Evolutionary conservation across 1,139 yeast genomes (phyloP).

Genomic region (Scheffersomyces insectosa): DNA sequence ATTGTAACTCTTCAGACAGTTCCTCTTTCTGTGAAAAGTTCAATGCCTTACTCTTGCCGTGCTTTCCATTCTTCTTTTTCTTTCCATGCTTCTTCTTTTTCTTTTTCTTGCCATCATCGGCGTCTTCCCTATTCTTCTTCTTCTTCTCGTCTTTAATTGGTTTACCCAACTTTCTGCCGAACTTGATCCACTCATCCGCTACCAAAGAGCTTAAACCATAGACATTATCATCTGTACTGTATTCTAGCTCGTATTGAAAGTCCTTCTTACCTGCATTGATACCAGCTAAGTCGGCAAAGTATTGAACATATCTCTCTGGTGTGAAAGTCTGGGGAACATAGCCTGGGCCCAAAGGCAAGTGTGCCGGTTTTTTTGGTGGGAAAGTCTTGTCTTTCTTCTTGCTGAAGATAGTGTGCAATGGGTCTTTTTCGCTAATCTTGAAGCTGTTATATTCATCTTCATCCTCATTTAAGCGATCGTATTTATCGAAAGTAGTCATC

Average conservation of each 20-base stretch:
- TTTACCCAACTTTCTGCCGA: constrained; percentile 55
- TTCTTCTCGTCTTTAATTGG: constrained; percentile 25
- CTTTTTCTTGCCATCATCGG: constrained; percentile 5
- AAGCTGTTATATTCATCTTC: constrained; percentile 23
- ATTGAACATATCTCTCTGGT: constrained; percentile 72
- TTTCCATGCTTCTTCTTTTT: constrained; percentile 11
- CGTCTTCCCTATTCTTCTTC: constrained; percentile 12
- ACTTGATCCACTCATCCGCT: constrained; percentile 59
- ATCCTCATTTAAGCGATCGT: constrained; percentile 14
- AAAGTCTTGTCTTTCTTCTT: constrained; percentile 58
- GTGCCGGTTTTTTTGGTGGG: constrained; percentile 63
- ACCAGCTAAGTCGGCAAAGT: constrained; percentile 59
- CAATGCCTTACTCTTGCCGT: constrained; percentile 8
- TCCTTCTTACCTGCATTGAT: constrained; percentile 49
- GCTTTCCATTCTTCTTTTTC: constrained; percentile 13
- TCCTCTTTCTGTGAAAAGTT: constrained; percentile 3
- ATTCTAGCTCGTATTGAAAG: constrained; percentile 65
- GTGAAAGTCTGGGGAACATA: constrained; percentile 69
- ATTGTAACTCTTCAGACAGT: constrained; percentile 18
- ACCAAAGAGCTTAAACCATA: constrained; percentile 58
- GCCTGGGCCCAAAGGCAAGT: constrained; percentile 68
- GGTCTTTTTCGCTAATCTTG: constrained; percentile 19
- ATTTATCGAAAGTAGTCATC: constrained; percentile 15
- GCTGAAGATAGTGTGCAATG: constrained; percentile 13
- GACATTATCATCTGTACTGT: constrained; percentile 60